Evolutionary conservation across 176 grass and related monocot species (phyloP).

Genomic region (Eleusine coracana): DNA sequence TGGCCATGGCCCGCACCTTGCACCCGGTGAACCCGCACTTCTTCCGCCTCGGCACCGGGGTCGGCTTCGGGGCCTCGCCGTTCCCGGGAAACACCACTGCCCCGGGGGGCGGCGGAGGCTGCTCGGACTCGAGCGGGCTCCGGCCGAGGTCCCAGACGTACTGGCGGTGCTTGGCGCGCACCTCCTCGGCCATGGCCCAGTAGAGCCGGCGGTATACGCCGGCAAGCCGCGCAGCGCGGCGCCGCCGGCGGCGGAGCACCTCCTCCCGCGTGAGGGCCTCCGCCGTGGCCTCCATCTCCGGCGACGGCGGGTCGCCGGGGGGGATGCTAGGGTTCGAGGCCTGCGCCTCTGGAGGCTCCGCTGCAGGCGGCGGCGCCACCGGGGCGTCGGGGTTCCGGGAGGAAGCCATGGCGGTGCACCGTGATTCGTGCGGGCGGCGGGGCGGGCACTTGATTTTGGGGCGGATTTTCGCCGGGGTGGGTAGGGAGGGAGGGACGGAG

Average conservation of each 20-base stretch:
- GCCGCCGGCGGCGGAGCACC: slow-evolving; percentile 66
- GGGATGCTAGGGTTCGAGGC: slow-evolving; percentile 23
- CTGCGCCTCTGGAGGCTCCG: slow-evolving; percentile 1
- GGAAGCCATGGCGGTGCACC: slow-evolving; percentile 15
- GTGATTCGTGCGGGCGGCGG: slow-evolving; percentile 4
- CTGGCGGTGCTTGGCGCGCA: slow-evolving; percentile 66
- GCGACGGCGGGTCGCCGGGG: slow-evolving; percentile 32
- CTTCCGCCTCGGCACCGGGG: slow-evolving; percentile 49
- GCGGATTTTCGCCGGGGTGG: not conserved
- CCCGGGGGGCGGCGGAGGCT: not conserved
- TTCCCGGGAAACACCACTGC: not conserved
- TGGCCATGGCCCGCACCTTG: slow-evolving; percentile 86
- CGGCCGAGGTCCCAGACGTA: slow-evolving; percentile 80
- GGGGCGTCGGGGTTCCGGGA: slow-evolving; percentile 29
- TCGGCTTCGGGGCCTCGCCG: slow-evolving; percentile 27
- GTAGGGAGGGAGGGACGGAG: not conserved
- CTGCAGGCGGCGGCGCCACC: not conserved
- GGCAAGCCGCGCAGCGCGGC: slow-evolving; percentile 47
- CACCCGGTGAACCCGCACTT: slow-evolving; percentile 84
- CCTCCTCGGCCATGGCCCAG: slow-evolving; percentile 80
- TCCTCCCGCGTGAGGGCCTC: slow-evolving; percentile 82
- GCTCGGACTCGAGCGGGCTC: slow-evolving; percentile 61
- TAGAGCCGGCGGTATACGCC: slow-evolving; percentile 61
- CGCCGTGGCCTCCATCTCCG: slow-evolving; percentile 45
- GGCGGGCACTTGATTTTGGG: not conserved